phyloP scores from a whole-genome alignment of 352 stramenopile species.

The Pythium biforme region DNA sequence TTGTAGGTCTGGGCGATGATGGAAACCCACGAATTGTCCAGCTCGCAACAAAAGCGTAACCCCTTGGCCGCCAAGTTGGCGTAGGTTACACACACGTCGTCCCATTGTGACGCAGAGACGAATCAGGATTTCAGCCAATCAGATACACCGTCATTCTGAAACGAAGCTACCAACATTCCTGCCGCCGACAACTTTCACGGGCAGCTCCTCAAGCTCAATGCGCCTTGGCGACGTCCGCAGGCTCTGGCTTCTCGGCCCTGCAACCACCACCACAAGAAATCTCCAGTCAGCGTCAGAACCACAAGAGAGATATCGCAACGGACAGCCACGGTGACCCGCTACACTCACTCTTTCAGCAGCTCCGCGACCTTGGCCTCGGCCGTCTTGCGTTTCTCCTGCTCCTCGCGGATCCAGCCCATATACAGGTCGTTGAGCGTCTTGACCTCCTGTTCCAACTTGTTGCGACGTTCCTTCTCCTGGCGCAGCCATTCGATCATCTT shows the following conservation, averaged over 20 bases:
- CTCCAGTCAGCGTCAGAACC: conserved; percentile 12
- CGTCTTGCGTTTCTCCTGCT: conserved; percentile 74
- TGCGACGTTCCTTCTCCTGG: conserved; percentile 64
- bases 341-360: conserved; percentile 32
- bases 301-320: not conserved
- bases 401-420: conserved; percentile 81
- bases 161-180: conserved; percentile 10
- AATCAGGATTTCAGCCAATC: conserved; percentile 12
- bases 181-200: not conserved
- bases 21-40: not conserved
- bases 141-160: conserved; percentile 10
- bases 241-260: conserved; percentile 14
- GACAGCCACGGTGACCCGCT: not conserved
- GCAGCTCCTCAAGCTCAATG: conserved; percentile 6
- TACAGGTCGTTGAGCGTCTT: conserved; percentile 83
- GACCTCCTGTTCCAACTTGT: conserved; percentile 75
- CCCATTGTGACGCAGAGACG: not conserved
- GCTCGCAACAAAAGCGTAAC: not conserved
- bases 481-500: conserved; percentile 72
- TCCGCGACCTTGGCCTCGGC: conserved; percentile 54
- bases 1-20: no score
- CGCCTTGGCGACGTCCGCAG: conserved; percentile 20
- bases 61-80: not conserved
- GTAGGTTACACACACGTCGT: not conserved
- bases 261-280: conserved; percentile 18